phyloP scores from a whole-genome alignment of 1,139 yeast genomes.

The Geotrichum phurueaensis region DNA sequence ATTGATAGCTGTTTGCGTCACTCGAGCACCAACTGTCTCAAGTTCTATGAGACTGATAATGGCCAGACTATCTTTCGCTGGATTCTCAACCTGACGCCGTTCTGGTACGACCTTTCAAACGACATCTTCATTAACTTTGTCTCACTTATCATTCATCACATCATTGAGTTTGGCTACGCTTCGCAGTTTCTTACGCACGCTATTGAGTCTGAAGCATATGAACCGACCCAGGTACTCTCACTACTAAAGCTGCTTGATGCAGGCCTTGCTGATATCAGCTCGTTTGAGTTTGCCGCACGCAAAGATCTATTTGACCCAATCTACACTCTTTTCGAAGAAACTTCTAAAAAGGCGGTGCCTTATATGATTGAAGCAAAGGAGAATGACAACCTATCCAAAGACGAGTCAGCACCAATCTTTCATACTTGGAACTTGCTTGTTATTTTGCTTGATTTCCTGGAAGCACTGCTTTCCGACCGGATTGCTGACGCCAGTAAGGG shows the following conservation, averaged over 20 bases:
- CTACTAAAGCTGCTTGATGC: conserved; percentile 26
- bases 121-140: conserved; percentile 16
- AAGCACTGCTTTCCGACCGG: conserved; percentile 15
- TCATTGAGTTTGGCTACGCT: conserved; percentile 18
- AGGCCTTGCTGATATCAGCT: conserved; percentile 6
- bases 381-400: not conserved
- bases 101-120: conserved; percentile 20
- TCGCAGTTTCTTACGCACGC: conserved; percentile 14
- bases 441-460: conserved; percentile 8
- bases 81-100: conserved; percentile 21
- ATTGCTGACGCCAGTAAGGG: conserved; percentile 12
- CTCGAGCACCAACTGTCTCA: conserved; percentile 11
- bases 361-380: conserved; percentile 7
- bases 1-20: conserved; percentile 8
- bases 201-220: conserved; percentile 16
- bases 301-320: conserved; percentile 10
- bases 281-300: conserved; percentile 3
- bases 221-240: conserved; percentile 21
- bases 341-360: conserved; percentile 13
- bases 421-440: conserved; percentile 13
- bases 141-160: conserved; percentile 15
- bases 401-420: conserved; percentile 14
- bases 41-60: conserved; percentile 8
- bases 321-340: conserved; percentile 11
- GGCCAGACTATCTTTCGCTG: conserved; percentile 19